Evolutionary conservation across 2,329 filamentous ascomycete species (phyloP).

Genomic region (Hortaea werneckii): DNA sequence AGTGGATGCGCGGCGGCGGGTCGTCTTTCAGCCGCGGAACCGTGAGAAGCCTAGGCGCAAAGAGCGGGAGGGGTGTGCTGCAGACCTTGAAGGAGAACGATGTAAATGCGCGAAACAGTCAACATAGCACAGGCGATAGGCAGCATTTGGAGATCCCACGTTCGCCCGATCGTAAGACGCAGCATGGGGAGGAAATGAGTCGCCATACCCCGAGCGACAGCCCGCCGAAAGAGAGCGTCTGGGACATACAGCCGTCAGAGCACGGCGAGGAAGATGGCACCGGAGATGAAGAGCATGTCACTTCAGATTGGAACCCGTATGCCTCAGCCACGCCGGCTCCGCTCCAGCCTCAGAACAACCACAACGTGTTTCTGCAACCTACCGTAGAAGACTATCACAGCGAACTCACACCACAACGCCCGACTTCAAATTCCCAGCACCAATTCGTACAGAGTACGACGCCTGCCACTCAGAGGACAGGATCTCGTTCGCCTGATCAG

Average conservation of each 20-base stretch:
- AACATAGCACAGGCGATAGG: background rate
- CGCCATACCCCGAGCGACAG: constrained; percentile 19
- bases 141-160: constrained; percentile 1
- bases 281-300: constrained; percentile 11
- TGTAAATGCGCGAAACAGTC: background rate
- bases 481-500: background rate
- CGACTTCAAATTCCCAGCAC: background rate
- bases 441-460: background rate
- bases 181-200: constrained; percentile 12
- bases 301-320: constrained; percentile 23
- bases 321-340: constrained; percentile 17
- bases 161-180: background rate
- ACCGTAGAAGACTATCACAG: constrained; percentile 27
- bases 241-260: background rate
- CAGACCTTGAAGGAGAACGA: constrained; percentile 5
- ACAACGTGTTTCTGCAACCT: constrained; percentile 23
- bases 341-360: constrained; percentile 3
- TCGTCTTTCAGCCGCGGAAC: constrained; percentile 10
- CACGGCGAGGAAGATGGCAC: background rate
- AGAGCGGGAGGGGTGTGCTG: constrained; percentile 2
- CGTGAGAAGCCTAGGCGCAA: background rate
- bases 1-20: constrained; percentile 21
- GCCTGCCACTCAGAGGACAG: background rate
- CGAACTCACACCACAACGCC: constrained; percentile 22
- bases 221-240: constrained; percentile 16